Percentiles rank a stretch among this genome's conserved stretches.
phyloP scores from a whole-genome alignment of 768 basidiomycete genomes.

The Russula griseocarnosa region DNA sequence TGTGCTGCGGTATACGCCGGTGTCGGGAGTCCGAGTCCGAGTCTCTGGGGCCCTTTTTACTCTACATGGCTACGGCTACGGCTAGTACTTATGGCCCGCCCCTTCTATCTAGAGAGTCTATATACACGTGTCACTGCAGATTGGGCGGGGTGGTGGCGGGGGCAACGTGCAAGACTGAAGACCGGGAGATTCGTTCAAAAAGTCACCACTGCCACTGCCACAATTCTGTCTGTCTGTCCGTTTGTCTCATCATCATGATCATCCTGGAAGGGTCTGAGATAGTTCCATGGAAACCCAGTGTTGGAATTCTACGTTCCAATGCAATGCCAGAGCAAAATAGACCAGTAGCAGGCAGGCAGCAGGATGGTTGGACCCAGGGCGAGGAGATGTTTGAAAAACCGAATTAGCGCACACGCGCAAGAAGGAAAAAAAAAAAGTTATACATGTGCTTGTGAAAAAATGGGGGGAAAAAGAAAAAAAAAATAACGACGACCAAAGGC shows the following conservation, averaged over 20 bases:
- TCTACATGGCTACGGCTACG: too few relatives aligned
- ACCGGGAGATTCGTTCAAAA: neutral
- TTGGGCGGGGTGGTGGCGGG: neutral
- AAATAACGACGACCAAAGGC: slow-evolving; percentile 1
- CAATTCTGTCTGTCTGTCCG: too few relatives aligned
- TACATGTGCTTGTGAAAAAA: slow-evolving; percentile 21
- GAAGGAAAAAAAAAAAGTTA: slow-evolving; percentile 10
- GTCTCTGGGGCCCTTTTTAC: too few relatives aligned
- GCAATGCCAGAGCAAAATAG: neutral
- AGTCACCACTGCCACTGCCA: neutral
- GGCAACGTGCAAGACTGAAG: too few relatives aligned
- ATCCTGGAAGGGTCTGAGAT: neutral
- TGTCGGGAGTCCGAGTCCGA: too few relatives aligned
- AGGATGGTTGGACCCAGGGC: neutral
- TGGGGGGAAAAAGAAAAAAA: too few relatives aligned
- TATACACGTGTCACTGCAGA: too few relatives aligned
- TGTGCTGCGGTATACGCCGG: too few relatives aligned
- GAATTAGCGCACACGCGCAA: slow-evolving; percentile 26
- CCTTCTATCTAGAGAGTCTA: too few relatives aligned
- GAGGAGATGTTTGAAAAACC: neutral
- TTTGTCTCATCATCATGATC: too few relatives aligned
- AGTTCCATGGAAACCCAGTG: slow-evolving; percentile 1
- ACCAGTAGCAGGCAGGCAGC: slow-evolving; percentile 6
- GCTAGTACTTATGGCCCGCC: too few relatives aligned
- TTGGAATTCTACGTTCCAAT: too few relatives aligned